Percentiles rank a stretch among this genome's conserved stretches.
These are phyloP conservation scores for Starmerella potacharoeniae DNA, from an alignment of 805 yeast genomes.

Conservation along the genomic window DNA sequence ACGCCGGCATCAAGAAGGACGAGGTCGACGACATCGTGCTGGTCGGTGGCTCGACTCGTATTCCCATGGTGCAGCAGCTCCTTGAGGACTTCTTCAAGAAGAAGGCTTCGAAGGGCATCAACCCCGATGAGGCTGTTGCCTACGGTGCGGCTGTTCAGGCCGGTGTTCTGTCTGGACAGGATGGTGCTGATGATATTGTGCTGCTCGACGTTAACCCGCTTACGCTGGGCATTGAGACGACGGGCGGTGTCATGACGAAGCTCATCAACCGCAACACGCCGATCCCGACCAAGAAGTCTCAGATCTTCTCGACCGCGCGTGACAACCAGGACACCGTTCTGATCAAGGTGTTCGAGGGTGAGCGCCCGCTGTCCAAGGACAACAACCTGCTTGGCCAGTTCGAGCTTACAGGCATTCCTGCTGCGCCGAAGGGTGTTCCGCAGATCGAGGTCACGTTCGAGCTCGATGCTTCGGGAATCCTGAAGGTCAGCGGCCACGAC, in stretches of 20 bases:
- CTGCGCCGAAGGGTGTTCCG: slow-evolving; percentile 87
- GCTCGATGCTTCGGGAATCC: slow-evolving; percentile 76
- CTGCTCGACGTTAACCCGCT: slow-evolving; percentile 88
- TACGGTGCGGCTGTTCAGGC: slow-evolving; percentile 99
- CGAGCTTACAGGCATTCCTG: slow-evolving; percentile 76
- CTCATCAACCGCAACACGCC: slow-evolving; percentile 90
- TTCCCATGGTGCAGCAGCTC: slow-evolving; percentile 94
- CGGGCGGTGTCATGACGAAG: slow-evolving; percentile 96
- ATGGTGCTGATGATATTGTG: slow-evolving; percentile 81
- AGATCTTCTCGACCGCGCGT: slow-evolving; percentile 89
- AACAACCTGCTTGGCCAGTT: slow-evolving; percentile 82
- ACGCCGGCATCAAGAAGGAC: slow-evolving; percentile 74
- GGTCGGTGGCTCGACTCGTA: slow-evolving; percentile 99
- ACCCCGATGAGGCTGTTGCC: slow-evolving; percentile 99
- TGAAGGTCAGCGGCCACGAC: slow-evolving; percentile 77
- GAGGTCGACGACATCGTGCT: slow-evolving; percentile 90
- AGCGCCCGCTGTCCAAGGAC: slow-evolving; percentile 88
- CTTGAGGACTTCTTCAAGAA: slow-evolving; percentile 82
- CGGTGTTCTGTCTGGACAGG: slow-evolving; percentile 93
- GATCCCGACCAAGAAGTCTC: slow-evolving; percentile 90
- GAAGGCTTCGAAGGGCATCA: slow-evolving; percentile 92
- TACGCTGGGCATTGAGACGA: slow-evolving; percentile 91
- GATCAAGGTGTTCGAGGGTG: slow-evolving; percentile 93
- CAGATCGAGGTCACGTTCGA: slow-evolving; percentile 85
- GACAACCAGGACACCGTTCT: slow-evolving; percentile 93